These are phyloP conservation scores for Zygoascus ofunaensis DNA, from an alignment of 805 yeast species.

Conservation along the genomic window DNA sequence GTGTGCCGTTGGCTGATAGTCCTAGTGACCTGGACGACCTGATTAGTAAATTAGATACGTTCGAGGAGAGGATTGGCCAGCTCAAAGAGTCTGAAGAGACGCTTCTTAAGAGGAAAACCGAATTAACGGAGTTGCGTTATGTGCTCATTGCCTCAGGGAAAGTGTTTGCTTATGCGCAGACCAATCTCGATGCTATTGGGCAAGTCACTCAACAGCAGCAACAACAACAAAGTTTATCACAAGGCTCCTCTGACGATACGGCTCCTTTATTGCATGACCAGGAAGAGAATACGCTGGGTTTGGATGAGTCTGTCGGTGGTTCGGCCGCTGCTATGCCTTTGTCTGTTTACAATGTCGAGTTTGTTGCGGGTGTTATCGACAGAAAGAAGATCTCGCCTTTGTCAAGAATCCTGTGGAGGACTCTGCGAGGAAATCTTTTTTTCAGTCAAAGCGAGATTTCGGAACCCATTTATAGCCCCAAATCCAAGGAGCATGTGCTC, in stretches of 20 bases:
- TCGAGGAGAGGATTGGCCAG: conserved; percentile 68
- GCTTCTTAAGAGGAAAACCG: conserved; percentile 52
- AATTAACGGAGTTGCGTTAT: conserved; percentile 61
- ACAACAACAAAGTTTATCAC: conserved; percentile 1
- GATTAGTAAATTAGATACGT: conserved; percentile 47
- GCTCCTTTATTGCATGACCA: conserved; percentile 32
- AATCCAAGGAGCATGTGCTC: conserved; percentile 46
- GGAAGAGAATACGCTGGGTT: conserved; percentile 20
- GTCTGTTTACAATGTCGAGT: conserved; percentile 33
- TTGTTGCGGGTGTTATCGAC: conserved; percentile 74
- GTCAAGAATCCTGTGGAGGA: conserved; percentile 84
- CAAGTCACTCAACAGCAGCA: not conserved
- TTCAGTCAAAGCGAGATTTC: conserved; percentile 65
- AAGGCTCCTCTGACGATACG: conserved; percentile 28
- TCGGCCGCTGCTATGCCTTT: conserved; percentile 3
- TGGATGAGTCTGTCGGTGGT: conserved; percentile 9
- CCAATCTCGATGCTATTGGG: conserved; percentile 23
- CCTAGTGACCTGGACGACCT: conserved; percentile 67
- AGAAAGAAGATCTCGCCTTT: conserved; percentile 60
- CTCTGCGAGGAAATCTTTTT: conserved; percentile 83
- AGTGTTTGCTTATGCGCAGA: conserved; percentile 36
- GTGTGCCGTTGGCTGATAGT: conserved; percentile 30
- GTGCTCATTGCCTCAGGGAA: conserved; percentile 41
- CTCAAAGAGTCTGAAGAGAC: conserved; percentile 60
- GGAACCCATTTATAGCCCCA: conserved; percentile 56